Base-by-base conservation (phyloP, 1,284 basidiomycete species). In the Boletus coffeatus region DNA sequence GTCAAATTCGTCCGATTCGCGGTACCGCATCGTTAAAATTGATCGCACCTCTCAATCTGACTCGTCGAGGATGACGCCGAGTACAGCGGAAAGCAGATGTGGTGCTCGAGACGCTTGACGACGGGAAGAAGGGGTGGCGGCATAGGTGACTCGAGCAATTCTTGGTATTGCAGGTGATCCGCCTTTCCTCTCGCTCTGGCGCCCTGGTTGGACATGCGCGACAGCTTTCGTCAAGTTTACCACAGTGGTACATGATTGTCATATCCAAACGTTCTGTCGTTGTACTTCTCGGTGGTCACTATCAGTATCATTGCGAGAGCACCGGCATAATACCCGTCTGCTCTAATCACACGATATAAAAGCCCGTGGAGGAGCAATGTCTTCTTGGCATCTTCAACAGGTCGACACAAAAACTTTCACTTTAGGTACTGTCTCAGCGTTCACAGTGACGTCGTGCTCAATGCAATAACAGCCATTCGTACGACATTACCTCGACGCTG, bases 331-430 rank as follows among this genome's bases (percentile, higher is more conserved):
- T 94, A 5, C 88, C 93, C 6, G 81, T 94, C 57, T 83, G 80
- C 41, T 83, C 81, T 69, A 88, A 83, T 66, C 89, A 90, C 75
- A 90, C 86, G 75, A 74, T 92, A n/a, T 93, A 95, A 57, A 89
- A 88, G 68, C 87, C 88, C 0, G 80, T 89, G 0, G 93, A 96
- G 71, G 94, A 96, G 71, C 88, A 90, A 66, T 85, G 90, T 64
- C 81, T 95, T 46, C 87, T 97, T 76, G 90, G 88, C 65, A 87
- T 92, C n/a, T 99, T 99, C 80, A 94, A 94, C 94, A 96, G 74
- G 96, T 99, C 4, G 96, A 99, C 70, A 86, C 57, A 98, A 98
- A 79, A 98, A 99, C 77, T 99, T 99, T 75, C 99, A 99, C 78
- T 99, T 99, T 76, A 96, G 93, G 93, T 96, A 68, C 59, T 74